Conservation (phyloP, 768 basidiomycete species). For the Serpula lacrymans region DNA sequence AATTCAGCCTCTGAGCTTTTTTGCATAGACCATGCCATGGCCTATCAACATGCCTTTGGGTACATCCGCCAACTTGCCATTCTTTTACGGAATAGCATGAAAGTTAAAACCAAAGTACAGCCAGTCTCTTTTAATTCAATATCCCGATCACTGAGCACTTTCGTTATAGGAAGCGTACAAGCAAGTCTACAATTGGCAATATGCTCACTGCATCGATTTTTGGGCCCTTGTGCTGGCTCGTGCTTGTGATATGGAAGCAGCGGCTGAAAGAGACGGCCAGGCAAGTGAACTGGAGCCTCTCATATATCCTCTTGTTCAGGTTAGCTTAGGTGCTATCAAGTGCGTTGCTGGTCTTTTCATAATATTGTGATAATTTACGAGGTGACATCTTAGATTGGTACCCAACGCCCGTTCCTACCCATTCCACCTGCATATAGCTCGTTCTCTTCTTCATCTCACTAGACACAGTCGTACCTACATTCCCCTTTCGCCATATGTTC, state of each 20-base stretch:
- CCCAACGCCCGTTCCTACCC: conserved; percentile 91
- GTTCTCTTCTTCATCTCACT: conserved; percentile 83
- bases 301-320: conserved; percentile 94
- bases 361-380: background rate
- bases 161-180: conserved; percentile 75
- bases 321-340: conserved; percentile 91
- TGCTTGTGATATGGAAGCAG: conserved; percentile 64
- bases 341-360: conserved; percentile 35
- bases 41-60: conserved; percentile 94
- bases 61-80: conserved; percentile 96
- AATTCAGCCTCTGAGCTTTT: conserved; percentile 94
- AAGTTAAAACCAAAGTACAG: conserved; percentile 75
- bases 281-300: conserved; percentile 84
- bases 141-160: conserved; percentile 6
- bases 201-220: conserved; percentile 92
- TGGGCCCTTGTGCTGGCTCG: conserved; percentile 88
- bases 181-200: conserved; percentile 99
- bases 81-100: conserved; percentile 88
- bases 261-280: conserved; percentile 45
- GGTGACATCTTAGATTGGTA: conserved; percentile 29
- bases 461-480: conserved; percentile 83
- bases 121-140: conserved; percentile 6
- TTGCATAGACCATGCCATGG: conserved; percentile 63
- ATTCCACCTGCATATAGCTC: conserved; percentile 88
- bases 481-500: conserved; percentile 81